These are phyloP conservation scores for Cubamyces lactineus DNA, from an alignment of 768 basidiomycete species.

Conservation along the genomic window DNA sequence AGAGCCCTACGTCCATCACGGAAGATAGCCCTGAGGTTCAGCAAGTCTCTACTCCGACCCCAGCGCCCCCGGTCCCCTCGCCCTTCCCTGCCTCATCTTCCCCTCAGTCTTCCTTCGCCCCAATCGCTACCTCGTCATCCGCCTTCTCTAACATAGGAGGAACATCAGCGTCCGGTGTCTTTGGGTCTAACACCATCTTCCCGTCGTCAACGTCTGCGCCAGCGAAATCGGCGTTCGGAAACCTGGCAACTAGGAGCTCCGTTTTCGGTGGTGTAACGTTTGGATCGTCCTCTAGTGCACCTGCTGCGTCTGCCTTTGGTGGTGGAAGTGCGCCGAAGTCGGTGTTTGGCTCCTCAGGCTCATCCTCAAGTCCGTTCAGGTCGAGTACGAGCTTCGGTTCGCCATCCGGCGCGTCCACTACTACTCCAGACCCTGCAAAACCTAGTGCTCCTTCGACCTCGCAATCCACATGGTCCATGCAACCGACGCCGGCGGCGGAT, in stretches of 20 bases:
- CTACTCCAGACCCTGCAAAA: background rate
- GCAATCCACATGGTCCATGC: conserved; percentile 19
- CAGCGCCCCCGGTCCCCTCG: conserved; percentile 30
- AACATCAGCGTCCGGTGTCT: conserved; percentile 38
- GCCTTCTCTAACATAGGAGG: conserved; percentile 23
- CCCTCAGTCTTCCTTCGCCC: conserved; percentile 21
- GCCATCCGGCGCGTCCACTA: background rate
- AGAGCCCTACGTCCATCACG: conserved; percentile 21
- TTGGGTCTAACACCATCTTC: conserved; percentile 33
- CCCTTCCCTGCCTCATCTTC: conserved; percentile 7
- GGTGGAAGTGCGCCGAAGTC: conserved; percentile 5
- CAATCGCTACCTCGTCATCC: conserved; percentile 1
- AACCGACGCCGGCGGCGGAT: background rate
- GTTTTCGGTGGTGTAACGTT: conserved; percentile 18
- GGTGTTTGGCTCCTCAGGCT: conserved; percentile 7
- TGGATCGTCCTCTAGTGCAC: conserved; percentile 7
- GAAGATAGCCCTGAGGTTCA: conserved; percentile 37
- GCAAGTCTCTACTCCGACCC: conserved; percentile 18
- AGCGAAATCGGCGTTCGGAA: conserved; percentile 22
- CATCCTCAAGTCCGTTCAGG: conserved; percentile 5
- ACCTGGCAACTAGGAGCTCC: conserved; percentile 10
- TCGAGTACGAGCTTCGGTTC: background rate
- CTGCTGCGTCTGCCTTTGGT: conserved; percentile 13
- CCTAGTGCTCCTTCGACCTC: background rate
- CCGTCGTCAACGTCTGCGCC: conserved; percentile 26